Evolutionary conservation across 257 asterid genomes (phyloP).

Genomic region (Solanum microdontum): DNA sequence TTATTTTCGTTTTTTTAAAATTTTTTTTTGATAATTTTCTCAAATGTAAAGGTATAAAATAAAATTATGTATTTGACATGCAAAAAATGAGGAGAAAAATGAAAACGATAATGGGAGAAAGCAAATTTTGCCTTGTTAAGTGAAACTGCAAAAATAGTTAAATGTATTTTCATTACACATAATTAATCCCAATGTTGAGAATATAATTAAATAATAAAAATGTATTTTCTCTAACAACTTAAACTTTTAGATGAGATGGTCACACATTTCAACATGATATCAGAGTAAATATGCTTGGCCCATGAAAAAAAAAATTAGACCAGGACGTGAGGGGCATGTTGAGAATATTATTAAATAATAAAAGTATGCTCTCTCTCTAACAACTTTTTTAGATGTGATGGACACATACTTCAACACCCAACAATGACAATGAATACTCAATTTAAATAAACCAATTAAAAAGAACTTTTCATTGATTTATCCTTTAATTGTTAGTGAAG

Average conservation of each 20-base stretch:
- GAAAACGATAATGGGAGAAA: background rate
- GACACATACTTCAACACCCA: background rate
- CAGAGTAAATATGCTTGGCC: background rate
- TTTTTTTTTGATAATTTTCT: too few relatives aligned
- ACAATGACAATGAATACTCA: background rate
- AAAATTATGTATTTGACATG: background rate
- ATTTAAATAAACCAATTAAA: background rate
- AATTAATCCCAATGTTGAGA: background rate
- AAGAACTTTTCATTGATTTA: background rate
- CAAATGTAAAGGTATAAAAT: background rate
- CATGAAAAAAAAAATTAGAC: background rate
- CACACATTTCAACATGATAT: background rate
- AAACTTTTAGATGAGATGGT: background rate
- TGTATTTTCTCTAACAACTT: too few relatives aligned
- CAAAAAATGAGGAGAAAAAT: background rate
- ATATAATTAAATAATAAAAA: too few relatives aligned
- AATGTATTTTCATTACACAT: background rate
- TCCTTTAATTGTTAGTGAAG: background rate
- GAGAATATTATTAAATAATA: background rate
- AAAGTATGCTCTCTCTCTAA: too few relatives aligned
- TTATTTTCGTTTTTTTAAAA: too few relatives aligned
- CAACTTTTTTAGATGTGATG: too few relatives aligned
- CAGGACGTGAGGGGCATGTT: background rate
- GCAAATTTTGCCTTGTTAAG: background rate
- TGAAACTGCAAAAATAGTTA: background rate